Evolutionary conservation across 2,329 filamentous ascomycete species (phyloP).

Genomic region (Verticillium tricorpus): DNA sequence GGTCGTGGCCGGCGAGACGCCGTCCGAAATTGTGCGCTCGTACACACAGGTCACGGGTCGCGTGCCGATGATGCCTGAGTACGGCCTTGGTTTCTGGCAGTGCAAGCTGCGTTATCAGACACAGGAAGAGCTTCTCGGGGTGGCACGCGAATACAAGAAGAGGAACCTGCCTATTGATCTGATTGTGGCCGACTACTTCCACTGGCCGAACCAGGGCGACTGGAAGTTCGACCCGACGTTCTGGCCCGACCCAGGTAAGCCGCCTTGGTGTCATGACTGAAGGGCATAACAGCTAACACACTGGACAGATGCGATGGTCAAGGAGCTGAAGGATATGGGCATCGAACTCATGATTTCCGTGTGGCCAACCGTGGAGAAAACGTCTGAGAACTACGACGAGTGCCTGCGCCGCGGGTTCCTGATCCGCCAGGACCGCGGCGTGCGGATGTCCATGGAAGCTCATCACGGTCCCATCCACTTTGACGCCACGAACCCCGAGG

Average conservation of each 20-base stretch:
- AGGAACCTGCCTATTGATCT: conserved; percentile 55
- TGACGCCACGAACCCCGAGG: conserved; percentile 58
- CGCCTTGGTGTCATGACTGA: too few species aligned
- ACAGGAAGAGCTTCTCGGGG: conserved; percentile 56
- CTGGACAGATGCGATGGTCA: conserved; percentile 51
- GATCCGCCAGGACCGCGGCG: conserved; percentile 56
- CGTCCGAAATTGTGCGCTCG: conserved; percentile 48
- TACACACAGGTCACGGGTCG: conserved; percentile 54
- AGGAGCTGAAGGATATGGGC: conserved; percentile 51
- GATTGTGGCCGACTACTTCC: conserved; percentile 66
- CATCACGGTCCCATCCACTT: conserved; percentile 56
- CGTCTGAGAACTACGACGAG: conserved; percentile 23
- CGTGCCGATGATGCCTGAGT: conserved; percentile 65
- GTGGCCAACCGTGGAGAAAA: conserved; percentile 51
- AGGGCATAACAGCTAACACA: too few species aligned
- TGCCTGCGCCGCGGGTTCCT: conserved; percentile 39
- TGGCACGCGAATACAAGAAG: conserved; percentile 55
- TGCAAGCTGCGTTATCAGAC: conserved; percentile 63
- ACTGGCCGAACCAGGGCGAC: conserved; percentile 63
- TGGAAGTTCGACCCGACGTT: conserved; percentile 62
- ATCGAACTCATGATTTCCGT: conserved; percentile 66
- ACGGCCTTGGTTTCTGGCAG: conserved; percentile 65
- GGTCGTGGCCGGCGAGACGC: conserved; percentile 54
- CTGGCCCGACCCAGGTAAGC: conserved; percentile 53
- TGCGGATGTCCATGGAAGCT: conserved; percentile 54